Conservation (phyloP, 2,329 filamentous ascomycete genomes). For the Aspergillus sp. region DNA sequence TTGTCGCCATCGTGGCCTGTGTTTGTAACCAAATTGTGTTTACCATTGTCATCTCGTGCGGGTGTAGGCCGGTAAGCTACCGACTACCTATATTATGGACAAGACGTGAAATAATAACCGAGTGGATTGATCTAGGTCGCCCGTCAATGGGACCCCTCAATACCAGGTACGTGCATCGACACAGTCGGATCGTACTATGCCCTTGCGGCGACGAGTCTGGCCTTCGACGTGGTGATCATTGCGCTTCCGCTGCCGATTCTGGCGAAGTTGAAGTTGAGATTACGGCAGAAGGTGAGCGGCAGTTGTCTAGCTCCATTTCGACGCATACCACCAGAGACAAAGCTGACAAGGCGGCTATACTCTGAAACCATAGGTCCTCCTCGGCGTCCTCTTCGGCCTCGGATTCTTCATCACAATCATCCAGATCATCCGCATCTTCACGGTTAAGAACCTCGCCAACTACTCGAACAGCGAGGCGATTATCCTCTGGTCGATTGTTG, state of each 20-base stretch:
- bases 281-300: conserved; percentile 17
- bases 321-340: no score
- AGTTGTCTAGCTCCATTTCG: no score
- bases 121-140: neutral
- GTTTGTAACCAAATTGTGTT: neutral
- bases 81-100: neutral
- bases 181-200: conserved; percentile 47
- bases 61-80: neutral
- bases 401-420: conserved; percentile 55
- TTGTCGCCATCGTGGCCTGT: neutral
- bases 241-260: conserved; percentile 26
- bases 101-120: no score
- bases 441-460: conserved; percentile 46
- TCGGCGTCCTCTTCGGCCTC: conserved; percentile 48
- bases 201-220: conserved; percentile 21
- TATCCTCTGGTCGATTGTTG: conserved; percentile 50
- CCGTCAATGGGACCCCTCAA: conserved; percentile 1
- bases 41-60: neutral
- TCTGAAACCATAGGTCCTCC: conserved; percentile 33
- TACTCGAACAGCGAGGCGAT: conserved; percentile 47
- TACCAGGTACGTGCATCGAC: conserved; percentile 43
- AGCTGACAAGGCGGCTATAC: neutral
- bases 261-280: conserved; percentile 17
- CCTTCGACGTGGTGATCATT: conserved; percentile 26
- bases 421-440: conserved; percentile 53